Conservation (phyloP, 1,284 basidiomycete genomes). For the Xanthoconium separans region DNA sequence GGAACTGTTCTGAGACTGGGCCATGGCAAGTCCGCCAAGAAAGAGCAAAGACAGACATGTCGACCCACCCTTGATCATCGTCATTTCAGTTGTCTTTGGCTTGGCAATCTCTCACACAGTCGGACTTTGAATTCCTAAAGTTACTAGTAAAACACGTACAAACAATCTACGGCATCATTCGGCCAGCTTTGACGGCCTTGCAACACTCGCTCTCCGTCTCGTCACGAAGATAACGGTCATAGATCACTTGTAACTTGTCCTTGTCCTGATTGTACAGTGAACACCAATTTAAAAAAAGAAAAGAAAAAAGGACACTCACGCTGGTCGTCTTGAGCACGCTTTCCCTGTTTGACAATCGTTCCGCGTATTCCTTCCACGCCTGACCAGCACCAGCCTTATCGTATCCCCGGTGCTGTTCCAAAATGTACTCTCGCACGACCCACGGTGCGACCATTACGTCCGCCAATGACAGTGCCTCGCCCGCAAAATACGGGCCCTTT, state of each 20-base stretch:
- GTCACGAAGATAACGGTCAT: constrained; percentile 53
- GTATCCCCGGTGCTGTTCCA: constrained; percentile 53
- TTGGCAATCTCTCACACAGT: neutral
- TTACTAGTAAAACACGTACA: too few relatives aligned
- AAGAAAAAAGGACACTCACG: constrained; percentile 34
- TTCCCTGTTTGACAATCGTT: constrained; percentile 39
- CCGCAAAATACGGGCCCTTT: constrained; percentile 60
- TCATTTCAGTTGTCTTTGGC: neutral
- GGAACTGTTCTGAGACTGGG: constrained; percentile 1
- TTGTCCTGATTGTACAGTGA: too few relatives aligned
- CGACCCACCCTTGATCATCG: neutral
- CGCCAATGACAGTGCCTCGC: constrained; percentile 54
- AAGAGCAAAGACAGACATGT: constrained; percentile 6
- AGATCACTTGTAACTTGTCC: constrained; percentile 50
- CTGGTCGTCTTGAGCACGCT: constrained; percentile 53
- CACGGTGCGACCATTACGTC: constrained; percentile 63
- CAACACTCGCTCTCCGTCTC: constrained; percentile 59
- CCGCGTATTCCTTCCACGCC: constrained; percentile 49
- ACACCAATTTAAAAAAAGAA: too few relatives aligned
- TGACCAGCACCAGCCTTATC: constrained; percentile 42
- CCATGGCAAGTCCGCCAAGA: constrained; percentile 22
- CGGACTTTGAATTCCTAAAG: neutral
- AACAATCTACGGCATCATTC: constrained; percentile 40
- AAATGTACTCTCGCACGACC: constrained; percentile 48
- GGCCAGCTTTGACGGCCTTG: constrained; percentile 53